Conservation (phyloP, 1,139 yeast genomes). For the Blastobotrys petasosporus region DNA sequence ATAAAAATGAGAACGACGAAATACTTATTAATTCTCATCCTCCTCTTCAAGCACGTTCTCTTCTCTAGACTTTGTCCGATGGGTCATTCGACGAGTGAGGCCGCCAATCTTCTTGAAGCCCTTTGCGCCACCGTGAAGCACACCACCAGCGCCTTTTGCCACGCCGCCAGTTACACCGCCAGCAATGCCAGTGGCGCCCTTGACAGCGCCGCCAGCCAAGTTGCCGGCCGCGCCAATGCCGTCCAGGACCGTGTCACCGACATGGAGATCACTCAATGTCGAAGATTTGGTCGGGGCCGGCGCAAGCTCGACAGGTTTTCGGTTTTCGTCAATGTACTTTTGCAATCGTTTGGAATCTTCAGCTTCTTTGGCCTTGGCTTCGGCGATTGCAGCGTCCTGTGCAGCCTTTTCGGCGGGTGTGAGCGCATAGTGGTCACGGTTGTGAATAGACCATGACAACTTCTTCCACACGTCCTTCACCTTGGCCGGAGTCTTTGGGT, state of each 20-base stretch:
- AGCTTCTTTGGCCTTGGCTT: conserved; percentile 9
- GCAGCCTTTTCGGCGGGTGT: conserved; percentile 17
- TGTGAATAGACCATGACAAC: conserved; percentile 38
- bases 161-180: neutral
- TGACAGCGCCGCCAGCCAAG: too few relatives aligned
- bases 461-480: conserved; percentile 55
- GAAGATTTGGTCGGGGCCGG: neutral
- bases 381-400: conserved; percentile 6
- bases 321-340: neutral
- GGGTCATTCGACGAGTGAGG: too few relatives aligned
- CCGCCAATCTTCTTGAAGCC: too few relatives aligned
- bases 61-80: too few relatives aligned
- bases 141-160: too few relatives aligned
- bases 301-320: neutral
- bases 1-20: too few relatives aligned
- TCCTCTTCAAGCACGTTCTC: too few relatives aligned
- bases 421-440: conserved; percentile 18
- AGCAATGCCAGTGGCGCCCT: neutral
- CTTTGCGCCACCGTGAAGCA: too few relatives aligned
- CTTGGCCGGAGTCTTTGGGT: conserved; percentile 49
- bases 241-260: neutral
- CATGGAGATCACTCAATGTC: neutral
- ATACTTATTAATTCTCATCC: too few relatives aligned
- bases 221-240: neutral
- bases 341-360: neutral